These are phyloP conservation scores for Microcera coccophila DNA, from an alignment of 2,329 filamentous ascomycete genomes.

Conservation along the genomic window DNA sequence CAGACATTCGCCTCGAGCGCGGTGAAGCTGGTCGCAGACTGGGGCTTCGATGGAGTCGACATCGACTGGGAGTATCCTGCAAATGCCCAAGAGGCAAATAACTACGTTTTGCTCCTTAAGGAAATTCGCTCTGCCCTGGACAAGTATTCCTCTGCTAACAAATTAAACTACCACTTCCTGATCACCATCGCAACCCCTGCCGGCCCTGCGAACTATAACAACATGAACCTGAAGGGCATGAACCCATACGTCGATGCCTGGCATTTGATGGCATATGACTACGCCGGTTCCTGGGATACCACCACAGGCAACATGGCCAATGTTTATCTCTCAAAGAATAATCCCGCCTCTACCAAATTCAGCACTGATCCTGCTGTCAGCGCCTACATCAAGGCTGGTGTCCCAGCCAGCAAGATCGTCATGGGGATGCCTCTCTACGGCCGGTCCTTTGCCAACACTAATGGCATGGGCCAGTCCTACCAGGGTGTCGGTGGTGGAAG, in stretches of 20 bases:
- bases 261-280: constrained; percentile 67
- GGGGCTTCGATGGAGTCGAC: constrained; percentile 55
- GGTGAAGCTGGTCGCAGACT: constrained; percentile 66
- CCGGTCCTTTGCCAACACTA: constrained; percentile 66
- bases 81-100: constrained; percentile 34
- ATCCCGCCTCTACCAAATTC: constrained; percentile 61
- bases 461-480: constrained; percentile 62
- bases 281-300: constrained; percentile 63
- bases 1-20: constrained; percentile 64
- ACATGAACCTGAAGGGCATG: constrained; percentile 52
- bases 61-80: constrained; percentile 55
- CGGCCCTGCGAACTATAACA: constrained; percentile 45
- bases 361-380: constrained; percentile 62
- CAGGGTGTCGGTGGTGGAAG: constrained; percentile 58
- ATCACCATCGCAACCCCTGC: constrained; percentile 51
- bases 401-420: constrained; percentile 62
- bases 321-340: constrained; percentile 51
- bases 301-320: constrained; percentile 67
- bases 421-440: constrained; percentile 78
- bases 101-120: constrained; percentile 22
- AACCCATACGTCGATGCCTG: constrained; percentile 55
- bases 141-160: constrained; percentile 36
- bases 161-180: constrained; percentile 44
- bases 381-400: constrained; percentile 48
- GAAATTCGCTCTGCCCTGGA: constrained; percentile 40